Percentiles rank a stretch among this genome's conserved stretches.
Conservation (phyloP, 441 rosid species). For the Erodium moschatum region DNA sequence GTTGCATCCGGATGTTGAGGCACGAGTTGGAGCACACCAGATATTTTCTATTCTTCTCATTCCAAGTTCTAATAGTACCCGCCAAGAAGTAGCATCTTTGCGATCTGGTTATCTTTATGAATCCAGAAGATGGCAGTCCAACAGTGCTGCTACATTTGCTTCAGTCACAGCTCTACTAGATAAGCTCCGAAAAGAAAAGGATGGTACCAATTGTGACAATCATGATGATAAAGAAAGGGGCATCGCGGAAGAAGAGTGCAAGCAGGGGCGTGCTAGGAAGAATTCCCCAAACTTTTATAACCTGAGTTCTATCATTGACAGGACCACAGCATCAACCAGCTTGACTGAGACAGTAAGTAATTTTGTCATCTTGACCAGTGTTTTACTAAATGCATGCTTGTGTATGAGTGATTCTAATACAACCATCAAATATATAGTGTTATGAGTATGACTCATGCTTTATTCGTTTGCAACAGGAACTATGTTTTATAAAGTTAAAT, state of each 20-base stretch:
- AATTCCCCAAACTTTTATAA: slow-evolving; percentile 58
- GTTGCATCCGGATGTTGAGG: slow-evolving; percentile 81
- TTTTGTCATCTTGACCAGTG: slow-evolving; percentile 12
- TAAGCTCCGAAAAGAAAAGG: slow-evolving; percentile 77
- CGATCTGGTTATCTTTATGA: slow-evolving; percentile 45
- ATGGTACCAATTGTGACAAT: slow-evolving; percentile 43
- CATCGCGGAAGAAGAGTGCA: slow-evolving; percentile 40
- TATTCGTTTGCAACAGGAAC: slow-evolving; percentile 46
- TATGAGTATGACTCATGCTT: not conserved
- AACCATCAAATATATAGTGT: slow-evolving; percentile 11
- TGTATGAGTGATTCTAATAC: slow-evolving; percentile 4
- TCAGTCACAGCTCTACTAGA: slow-evolving; percentile 72
- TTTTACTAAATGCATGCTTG: not conserved
- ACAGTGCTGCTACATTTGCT: slow-evolving; percentile 59
- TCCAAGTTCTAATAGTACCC: slow-evolving; percentile 46
- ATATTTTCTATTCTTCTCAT: slow-evolving; percentile 75
- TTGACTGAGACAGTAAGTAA: slow-evolving; percentile 43
- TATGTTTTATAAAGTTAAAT: slow-evolving; percentile 54
- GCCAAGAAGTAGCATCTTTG: slow-evolving; percentile 45
- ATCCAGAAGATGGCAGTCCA: slow-evolving; percentile 57
- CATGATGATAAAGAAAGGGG: slow-evolving; percentile 43
- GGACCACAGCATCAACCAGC: slow-evolving; percentile 38
- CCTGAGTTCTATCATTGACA: slow-evolving; percentile 66
- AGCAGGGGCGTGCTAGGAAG: slow-evolving; percentile 42
- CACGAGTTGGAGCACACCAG: slow-evolving; percentile 83